phyloP scores from a whole-genome alignment of 345 rosid genomes.

The Lepidium aucheri region DNA sequence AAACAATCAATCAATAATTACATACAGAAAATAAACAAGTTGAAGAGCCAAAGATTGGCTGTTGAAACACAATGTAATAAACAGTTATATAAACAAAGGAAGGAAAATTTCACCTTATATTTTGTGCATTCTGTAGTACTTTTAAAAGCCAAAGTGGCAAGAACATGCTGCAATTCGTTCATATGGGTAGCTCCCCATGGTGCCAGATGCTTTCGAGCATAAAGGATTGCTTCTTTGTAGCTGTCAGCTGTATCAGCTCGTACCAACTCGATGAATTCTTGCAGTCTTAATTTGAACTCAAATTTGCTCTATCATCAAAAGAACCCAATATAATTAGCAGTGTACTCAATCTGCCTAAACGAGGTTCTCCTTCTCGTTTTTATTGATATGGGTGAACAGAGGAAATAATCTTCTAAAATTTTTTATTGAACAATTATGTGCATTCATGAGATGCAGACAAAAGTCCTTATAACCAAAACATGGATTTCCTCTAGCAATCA shows the following conservation, averaged over 20 bases:
- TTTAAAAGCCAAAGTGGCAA: constrained; percentile 85
- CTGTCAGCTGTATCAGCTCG: constrained; percentile 70
- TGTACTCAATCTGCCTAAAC: neutral
- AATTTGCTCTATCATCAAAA: constrained; percentile 62
- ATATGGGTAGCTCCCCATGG: constrained; percentile 86
- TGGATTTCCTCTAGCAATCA: neutral
- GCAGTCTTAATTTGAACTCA: constrained; percentile 92
- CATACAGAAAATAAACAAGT: neutral
- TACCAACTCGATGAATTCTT: constrained; percentile 88
- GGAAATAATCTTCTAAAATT: neutral
- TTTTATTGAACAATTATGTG: neutral
- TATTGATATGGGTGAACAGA: neutral
- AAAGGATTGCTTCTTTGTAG: constrained; percentile 60
- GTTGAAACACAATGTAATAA: neutral
- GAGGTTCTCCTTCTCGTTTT: neutral
- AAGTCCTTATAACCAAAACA: neutral
- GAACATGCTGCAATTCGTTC: constrained; percentile 74
- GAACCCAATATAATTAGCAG: neutral
- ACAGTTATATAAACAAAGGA: neutral
- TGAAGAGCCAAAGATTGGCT: neutral
- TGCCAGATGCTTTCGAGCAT: constrained; percentile 76
- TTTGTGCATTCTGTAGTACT: constrained; percentile 63
- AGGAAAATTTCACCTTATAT: constrained; percentile 57
- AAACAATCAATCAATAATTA: neutral
- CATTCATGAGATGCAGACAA: neutral